These are phyloP conservation scores for Aspergillus ruber DNA, from an alignment of 2,329 filamentous ascomycete genomes.

Conservation along the genomic window DNA sequence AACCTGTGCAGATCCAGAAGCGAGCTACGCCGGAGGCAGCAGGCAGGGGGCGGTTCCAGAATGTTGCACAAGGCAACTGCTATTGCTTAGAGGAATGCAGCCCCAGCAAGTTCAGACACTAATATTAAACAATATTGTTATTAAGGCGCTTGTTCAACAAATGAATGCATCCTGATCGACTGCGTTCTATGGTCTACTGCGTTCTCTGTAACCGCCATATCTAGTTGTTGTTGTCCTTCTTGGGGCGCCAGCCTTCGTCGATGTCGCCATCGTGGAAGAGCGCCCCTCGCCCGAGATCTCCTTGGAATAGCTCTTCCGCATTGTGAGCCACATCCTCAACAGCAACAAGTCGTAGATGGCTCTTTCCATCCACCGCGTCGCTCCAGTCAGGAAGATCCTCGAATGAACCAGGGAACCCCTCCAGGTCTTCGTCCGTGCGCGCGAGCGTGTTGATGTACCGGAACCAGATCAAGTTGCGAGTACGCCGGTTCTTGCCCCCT, in stretches of 20 bases:
- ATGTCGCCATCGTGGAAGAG: constrained; percentile 7
- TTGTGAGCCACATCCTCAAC: constrained; percentile 8
- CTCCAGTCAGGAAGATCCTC: constrained; percentile 8
- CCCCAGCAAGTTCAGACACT: not conserved
- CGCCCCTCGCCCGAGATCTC: constrained; percentile 4
- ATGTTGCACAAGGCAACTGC: not conserved
- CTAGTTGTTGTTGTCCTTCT: constrained; percentile 1
- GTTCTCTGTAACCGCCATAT: not conserved
- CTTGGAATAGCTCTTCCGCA: constrained; percentile 6
- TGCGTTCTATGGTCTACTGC: not conserved
- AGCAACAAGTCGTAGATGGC: constrained; percentile 7
- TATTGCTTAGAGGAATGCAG: not conserved
- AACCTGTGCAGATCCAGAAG: not conserved
- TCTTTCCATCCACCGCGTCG: constrained; percentile 6
- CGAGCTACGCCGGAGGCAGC: not conserved
- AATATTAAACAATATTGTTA: not conserved
- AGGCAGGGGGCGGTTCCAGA: not conserved
- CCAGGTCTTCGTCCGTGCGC: constrained; percentile 9
- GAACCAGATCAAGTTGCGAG: constrained; percentile 11
- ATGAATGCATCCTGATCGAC: not conserved
- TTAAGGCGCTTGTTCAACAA: not conserved
- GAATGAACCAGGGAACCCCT: constrained; percentile 7
- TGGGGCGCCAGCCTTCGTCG: constrained; percentile 7
- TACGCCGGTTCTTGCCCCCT: constrained; percentile 8
- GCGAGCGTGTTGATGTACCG: constrained; percentile 11